Evolutionary conservation across 306 rosid species (phyloP).

Genomic region (Cucurbita argyrosperma): DNA sequence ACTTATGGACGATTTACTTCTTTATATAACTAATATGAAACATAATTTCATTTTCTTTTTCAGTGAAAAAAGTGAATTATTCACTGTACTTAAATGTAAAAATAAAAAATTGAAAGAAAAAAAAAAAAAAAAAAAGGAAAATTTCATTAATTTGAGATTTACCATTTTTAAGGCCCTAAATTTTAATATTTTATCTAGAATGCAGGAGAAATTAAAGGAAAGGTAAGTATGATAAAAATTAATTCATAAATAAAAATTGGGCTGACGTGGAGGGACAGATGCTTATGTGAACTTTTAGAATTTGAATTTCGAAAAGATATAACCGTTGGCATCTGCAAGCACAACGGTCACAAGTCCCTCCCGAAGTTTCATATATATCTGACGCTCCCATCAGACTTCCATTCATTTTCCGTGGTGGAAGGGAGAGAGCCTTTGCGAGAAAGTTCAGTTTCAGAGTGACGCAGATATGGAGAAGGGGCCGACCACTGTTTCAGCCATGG

Average conservation of each 20-base stretch:
- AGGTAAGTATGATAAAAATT: no score
- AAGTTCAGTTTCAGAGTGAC: neutral
- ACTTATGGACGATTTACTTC: no score
- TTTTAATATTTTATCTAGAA: no score
- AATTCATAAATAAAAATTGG: neutral
- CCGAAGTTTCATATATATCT: neutral
- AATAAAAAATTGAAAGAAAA: no score
- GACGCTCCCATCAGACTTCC: neutral
- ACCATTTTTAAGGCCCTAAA: neutral
- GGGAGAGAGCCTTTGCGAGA: neutral
- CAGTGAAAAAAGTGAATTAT: no score
- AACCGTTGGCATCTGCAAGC: neutral
- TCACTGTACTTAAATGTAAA: no score
- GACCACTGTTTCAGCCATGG: slow-evolving; percentile 48
- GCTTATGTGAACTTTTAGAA: neutral
- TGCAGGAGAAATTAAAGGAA: no score
- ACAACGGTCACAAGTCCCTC: slow-evolving; percentile 3
- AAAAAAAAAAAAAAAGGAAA: no score
- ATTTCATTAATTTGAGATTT: no score
- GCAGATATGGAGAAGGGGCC: slow-evolving; percentile 18
- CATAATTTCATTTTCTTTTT: no score
- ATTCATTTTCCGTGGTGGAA: neutral
- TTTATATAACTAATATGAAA: no score
- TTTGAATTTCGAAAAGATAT: neutral
- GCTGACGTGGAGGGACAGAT: neutral